Conservation (phyloP, 2,329 filamentous ascomycete species). For the Massarina eburnea region DNA sequence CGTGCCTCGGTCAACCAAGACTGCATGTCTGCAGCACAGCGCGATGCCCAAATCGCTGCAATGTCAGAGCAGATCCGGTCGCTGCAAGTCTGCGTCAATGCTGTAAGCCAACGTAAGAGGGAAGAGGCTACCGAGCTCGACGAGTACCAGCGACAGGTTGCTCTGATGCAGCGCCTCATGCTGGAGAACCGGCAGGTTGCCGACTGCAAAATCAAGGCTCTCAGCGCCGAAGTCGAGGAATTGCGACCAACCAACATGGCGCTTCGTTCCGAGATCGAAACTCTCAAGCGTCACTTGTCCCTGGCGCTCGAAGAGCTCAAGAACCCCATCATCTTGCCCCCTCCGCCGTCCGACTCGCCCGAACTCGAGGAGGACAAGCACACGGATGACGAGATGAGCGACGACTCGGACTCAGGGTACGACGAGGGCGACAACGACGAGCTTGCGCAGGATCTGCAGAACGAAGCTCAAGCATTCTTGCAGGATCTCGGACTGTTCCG, state of each 20-base stretch:
- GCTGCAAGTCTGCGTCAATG: slow-evolving; percentile 73
- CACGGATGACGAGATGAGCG: slow-evolving; percentile 40
- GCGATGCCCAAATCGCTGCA: slow-evolving; percentile 88
- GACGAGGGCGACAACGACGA: slow-evolving; percentile 62
- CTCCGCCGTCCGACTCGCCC: slow-evolving; percentile 29
- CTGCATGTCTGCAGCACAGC: slow-evolving; percentile 85
- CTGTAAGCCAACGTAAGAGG: slow-evolving; percentile 65
- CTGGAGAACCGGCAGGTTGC: slow-evolving; percentile 88
- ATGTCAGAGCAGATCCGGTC: slow-evolving; percentile 94
- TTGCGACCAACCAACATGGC: slow-evolving; percentile 58
- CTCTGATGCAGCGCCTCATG: slow-evolving; percentile 91
- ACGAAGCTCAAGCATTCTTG: slow-evolving; percentile 81
- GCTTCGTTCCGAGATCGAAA: slow-evolving; percentile 72
- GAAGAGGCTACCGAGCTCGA: slow-evolving; percentile 85
- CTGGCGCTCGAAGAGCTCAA: slow-evolving; percentile 82
- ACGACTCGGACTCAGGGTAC: slow-evolving; percentile 53
- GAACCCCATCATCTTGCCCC: slow-evolving; percentile 77
- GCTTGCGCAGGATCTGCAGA: slow-evolving; percentile 68
- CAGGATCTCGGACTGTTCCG: slow-evolving; percentile 79
- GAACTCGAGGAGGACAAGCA: slow-evolving; percentile 37
- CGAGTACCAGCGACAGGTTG: slow-evolving; percentile 90
- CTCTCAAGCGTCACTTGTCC: slow-evolving; percentile 81
- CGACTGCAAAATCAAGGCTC: slow-evolving; percentile 88
- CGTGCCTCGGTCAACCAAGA: slow-evolving; percentile 95
- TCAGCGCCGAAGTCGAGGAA: slow-evolving; percentile 59